Percentiles rank a stretch among this genome's conserved stretches.
Conservation (phyloP, 805 yeast genomes). For the Ogataea allantospora region DNA sequence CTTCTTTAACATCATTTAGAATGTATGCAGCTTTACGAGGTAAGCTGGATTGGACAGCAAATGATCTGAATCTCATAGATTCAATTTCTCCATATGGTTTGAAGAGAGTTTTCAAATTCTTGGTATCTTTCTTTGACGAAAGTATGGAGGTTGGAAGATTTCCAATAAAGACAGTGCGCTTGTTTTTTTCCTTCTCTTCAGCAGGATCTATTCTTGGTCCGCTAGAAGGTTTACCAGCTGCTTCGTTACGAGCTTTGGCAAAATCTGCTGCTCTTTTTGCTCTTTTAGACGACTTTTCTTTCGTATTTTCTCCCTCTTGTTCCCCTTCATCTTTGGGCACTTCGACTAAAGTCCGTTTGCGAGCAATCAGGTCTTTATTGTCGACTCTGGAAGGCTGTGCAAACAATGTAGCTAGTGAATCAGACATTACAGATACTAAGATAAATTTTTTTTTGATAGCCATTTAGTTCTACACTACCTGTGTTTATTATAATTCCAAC, state of each 20-base stretch:
- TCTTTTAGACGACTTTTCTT: slow-evolving; percentile 25
- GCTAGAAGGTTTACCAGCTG: slow-evolving; percentile 13
- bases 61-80: slow-evolving; percentile 87
- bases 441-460: slow-evolving; percentile 12
- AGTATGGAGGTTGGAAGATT: slow-evolving; percentile 70
- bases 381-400: slow-evolving; percentile 46
- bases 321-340: slow-evolving; percentile 23
- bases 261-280: slow-evolving; percentile 16
- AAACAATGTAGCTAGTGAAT: slow-evolving; percentile 31
- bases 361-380: slow-evolving; percentile 30
- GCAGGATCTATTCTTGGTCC: slow-evolving; percentile 54
- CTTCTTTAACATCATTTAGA: slow-evolving; percentile 69
- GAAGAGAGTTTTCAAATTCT: slow-evolving; percentile 66
- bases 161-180: slow-evolving; percentile 83
- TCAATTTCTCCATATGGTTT: slow-evolving; percentile 52
- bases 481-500: slow-evolving; percentile 1
- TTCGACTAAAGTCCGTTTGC: slow-evolving; percentile 25
- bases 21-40: slow-evolving; percentile 93
- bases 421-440: slow-evolving; percentile 5
- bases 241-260: slow-evolving; percentile 9
- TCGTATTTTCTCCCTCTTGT: slow-evolving; percentile 16
- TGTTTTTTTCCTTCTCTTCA: slow-evolving; percentile 74
- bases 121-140: slow-evolving; percentile 58
- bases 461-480: slow-evolving; percentile 9
- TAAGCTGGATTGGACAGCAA: slow-evolving; percentile 80